Base-by-base conservation (phyloP, 1,139 yeast genomes). In the Suhomyces bribrorum region DNA sequence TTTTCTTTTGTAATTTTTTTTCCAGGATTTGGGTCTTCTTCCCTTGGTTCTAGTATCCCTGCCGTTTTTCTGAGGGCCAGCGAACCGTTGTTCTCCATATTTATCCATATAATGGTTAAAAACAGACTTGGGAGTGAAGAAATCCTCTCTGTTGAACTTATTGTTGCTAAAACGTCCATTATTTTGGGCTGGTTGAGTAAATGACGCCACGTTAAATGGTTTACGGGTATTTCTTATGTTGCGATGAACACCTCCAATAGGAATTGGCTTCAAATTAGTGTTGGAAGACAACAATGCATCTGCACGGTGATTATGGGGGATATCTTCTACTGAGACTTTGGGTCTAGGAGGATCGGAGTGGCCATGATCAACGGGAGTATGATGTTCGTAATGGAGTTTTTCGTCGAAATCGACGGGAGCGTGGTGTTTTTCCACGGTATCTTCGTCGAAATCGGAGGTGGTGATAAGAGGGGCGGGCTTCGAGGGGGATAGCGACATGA, bases 101-200 rank as follows among this genome's bases (percentile, higher is more conserved):
- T 83, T 83, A 49, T 79, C 87, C 83, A 83, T 75, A 54, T 83
- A 83, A 50, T 81, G 83, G 46, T 77, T 78, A 50, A 81, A 77
- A 5, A 81, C 84, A 17, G 89, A 80, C 43, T 83, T 85, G 2
- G 94, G 94, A 2, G 94, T 84, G 54, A 83, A 84, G 49, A 75
- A 82, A 54, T 84, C 90, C 48, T 81, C 84, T 43, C 90, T 71
- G 50, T 77, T 78, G 53, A 78, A 83, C 58, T 61, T 31, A 34
- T 48, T 55, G 32, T 45, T 59, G 38, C 31, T 35, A 12, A 46
- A 46, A 11, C 47, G 46, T 26, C 53, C 49, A 30, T 43, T 47
- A 43, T 63, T 56, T 8, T 40, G 36, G 7, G 46, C 18, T 4
- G 61, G 72, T 66, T 56, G 82, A 63, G 54, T 60, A 47, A 59